A percentile compares a stretch with the other conserved stretches of the same genome.
Evolutionary conservation across 352 stramenopile species (phyloP).

Genomic region (Phytophthora kernoviae): DNA sequence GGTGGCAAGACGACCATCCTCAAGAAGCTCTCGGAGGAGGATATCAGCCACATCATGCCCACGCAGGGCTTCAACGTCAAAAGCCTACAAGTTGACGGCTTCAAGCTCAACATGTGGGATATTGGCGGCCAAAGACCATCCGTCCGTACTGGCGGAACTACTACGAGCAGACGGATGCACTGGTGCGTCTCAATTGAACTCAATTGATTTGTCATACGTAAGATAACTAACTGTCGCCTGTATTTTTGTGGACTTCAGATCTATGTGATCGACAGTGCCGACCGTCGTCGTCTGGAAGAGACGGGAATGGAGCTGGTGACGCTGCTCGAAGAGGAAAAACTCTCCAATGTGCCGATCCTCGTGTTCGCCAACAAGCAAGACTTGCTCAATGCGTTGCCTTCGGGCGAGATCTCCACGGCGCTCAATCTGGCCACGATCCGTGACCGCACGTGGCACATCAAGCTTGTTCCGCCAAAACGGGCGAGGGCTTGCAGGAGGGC

Average conservation of each 20-base stretch:
- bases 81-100: conserved; percentile 93
- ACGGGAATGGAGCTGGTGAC: conserved; percentile 93
- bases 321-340: conserved; percentile 95
- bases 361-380: conserved; percentile 98
- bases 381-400: conserved; percentile 90
- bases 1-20: conserved; percentile 97
- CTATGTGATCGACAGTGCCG: conserved; percentile 96
- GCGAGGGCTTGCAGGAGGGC: conserved; percentile 88
- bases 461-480: conserved; percentile 89
- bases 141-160: conserved; percentile 99
- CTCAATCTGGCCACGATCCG: conserved; percentile 90
- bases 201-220: too few species aligned
- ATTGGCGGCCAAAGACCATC: conserved; percentile 99
- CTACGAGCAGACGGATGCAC: conserved; percentile 96
- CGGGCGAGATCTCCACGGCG: conserved; percentile 90
- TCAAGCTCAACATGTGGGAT: conserved; percentile 99
- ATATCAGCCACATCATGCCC: conserved; percentile 94
- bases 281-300: conserved; percentile 92
- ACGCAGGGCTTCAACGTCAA: conserved; percentile 98
- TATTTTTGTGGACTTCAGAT: conserved; percentile 48
- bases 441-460: conserved; percentile 93
- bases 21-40: conserved; percentile 96
- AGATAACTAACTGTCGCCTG: not conserved
- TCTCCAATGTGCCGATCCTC: conserved; percentile 92
- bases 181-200: conserved; percentile 49